phyloP scores from a whole-genome alignment of 345 rosid genomes.

The Citropsis articulata region DNA sequence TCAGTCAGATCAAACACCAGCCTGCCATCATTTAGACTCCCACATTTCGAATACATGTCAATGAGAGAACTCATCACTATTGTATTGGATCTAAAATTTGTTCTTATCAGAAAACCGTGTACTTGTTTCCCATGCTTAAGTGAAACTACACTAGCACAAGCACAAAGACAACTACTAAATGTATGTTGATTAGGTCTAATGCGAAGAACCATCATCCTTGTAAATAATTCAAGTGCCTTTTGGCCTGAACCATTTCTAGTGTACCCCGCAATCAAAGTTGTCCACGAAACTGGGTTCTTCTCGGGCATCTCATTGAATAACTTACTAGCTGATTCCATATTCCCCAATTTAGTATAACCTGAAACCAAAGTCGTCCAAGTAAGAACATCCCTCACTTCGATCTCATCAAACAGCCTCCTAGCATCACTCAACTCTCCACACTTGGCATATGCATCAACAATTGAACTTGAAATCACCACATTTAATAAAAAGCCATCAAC shows the following conservation, averaged over 20 bases:
- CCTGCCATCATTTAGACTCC: constrained; percentile 43
- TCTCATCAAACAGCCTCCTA: constrained; percentile 59
- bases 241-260: constrained; percentile 55
- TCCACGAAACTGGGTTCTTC: constrained; percentile 69
- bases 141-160: constrained; percentile 65
- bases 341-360: constrained; percentile 60
- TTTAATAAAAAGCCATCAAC: constrained; percentile 54
- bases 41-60: constrained; percentile 86
- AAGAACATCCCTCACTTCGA: constrained; percentile 52
- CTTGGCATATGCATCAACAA: constrained; percentile 66
- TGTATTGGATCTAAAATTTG: constrained; percentile 48
- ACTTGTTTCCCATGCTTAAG: constrained; percentile 70
- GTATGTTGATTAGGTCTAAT: constrained; percentile 72
- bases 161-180: constrained; percentile 74
- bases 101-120: constrained; percentile 54
- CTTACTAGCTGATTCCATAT: constrained; percentile 55
- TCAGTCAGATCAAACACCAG: constrained; percentile 41
- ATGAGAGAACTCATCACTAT: constrained; percentile 73
- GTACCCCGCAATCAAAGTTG: constrained; percentile 73
- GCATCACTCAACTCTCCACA: constrained; percentile 61
- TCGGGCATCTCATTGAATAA: constrained; percentile 62
- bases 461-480: constrained; percentile 51
- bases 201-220: constrained; percentile 45
- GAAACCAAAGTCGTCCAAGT: constrained; percentile 78
- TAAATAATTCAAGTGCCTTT: constrained; percentile 45